Evolutionary conservation across 2,329 filamentous ascomycete genomes (phyloP), one percentile per base, ranked within the genome.

Genomic region (Rhinocladiella similis): DNA sequence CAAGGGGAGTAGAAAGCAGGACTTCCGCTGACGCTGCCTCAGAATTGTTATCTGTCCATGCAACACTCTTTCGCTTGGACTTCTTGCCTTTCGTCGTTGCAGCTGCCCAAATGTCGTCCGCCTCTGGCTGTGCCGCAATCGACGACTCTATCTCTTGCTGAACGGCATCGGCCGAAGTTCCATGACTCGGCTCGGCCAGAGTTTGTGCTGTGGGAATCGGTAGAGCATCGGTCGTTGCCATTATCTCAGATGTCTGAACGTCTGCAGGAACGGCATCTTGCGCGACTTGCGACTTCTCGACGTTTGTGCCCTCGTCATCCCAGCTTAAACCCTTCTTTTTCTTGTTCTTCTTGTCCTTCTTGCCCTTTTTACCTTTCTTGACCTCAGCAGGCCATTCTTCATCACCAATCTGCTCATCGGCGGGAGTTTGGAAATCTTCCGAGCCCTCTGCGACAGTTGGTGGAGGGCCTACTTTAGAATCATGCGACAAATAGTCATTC

Each of bases 271-370:
- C 16, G 7, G n/a, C 25, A 36, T 47, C 22, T 20, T 47, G 33
- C 12, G 22, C 19, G 36, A 35, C 13, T 14, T 38, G 18, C 16
- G 14, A 25, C 19, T 35, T 33, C 7, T 39, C 47, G 25, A 27
- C 13, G 29, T 33, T 33, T 33, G 29, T 33, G 10, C 10, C 29
- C 16, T 50, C 46, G 29, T 41, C 16, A 6, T 52, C 50, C 50
- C 51, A 54, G 12, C 9, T 25, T 13, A 38, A 42, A 5, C 39
- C 33, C 9, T 55, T 46, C 25, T 49, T 50, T 48, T 61, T 57
- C 50, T 57, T 57, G 20, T 54, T 59, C 43, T 59, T 62, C 35
- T 56, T 62, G 47, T 54, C 62, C 36, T 60, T 61, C 53, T 59
- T 59, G 14, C 47, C 52, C 45, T 60, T 60, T 49, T 61, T 65